These are phyloP conservation scores for Withania somnifera DNA, from an alignment of 305 asterid species.

Conservation along the genomic window DNA sequence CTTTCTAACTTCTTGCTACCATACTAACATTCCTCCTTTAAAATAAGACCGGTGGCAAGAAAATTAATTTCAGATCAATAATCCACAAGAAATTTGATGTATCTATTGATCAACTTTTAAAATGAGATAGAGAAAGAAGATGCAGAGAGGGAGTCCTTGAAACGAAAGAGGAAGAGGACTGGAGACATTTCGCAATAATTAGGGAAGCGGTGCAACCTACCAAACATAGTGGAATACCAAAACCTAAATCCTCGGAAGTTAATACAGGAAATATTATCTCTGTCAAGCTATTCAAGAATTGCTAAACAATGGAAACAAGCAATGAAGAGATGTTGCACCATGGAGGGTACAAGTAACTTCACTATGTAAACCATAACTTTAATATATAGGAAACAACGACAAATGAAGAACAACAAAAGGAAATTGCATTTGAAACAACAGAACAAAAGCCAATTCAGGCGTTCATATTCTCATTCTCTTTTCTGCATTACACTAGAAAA, in stretches of 20 bases:
- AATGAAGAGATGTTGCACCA: background rate
- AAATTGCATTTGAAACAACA: background rate
- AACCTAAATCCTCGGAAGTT: background rate
- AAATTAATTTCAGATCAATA: too few species aligned
- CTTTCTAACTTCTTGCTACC: too few species aligned
- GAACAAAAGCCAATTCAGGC: background rate
- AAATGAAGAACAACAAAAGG: background rate
- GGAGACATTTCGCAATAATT: too few species aligned
- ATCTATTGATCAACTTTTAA: too few species aligned
- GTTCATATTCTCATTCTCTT: constrained; percentile 2
- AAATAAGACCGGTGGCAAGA: too few species aligned
- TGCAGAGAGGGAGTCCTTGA: too few species aligned
- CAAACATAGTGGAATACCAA: background rate
- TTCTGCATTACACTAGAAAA: background rate
- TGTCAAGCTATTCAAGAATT: background rate
- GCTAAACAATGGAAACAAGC: background rate
- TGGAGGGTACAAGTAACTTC: background rate
- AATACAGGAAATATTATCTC: background rate
- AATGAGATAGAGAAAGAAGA: too few species aligned
- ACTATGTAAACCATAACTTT: background rate
- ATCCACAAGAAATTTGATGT: too few species aligned
- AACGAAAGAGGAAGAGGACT: too few species aligned
- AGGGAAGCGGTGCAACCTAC: background rate
- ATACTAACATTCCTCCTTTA: too few species aligned
- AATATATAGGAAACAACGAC: background rate